phyloP scores from a whole-genome alignment of 441 rosid species.

The Aleurites moluccanus region DNA sequence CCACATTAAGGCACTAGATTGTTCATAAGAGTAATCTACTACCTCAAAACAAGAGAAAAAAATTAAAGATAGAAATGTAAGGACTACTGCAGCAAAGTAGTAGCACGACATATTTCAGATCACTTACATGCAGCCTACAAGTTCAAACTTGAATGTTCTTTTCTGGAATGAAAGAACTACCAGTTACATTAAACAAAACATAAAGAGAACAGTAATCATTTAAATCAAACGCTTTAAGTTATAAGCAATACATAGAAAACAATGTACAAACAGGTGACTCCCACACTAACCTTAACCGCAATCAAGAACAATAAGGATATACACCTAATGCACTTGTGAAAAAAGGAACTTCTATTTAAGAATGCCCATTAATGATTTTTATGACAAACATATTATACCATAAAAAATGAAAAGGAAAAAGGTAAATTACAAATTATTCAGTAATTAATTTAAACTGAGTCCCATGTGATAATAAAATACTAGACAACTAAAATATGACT shows the following conservation, averaged over 20 bases:
- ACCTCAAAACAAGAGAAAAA: neutral
- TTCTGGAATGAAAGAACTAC: neutral
- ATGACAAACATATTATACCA: neutral
- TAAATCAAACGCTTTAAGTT: neutral
- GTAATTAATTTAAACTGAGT: neutral
- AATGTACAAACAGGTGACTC: neutral
- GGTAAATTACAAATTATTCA: neutral
- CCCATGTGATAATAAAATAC: neutral
- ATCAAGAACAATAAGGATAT: neutral
- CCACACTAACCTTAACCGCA: neutral
- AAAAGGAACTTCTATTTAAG: neutral
- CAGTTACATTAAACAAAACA: neutral
- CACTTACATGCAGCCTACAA: neutral
- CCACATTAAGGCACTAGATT: conserved; percentile 22
- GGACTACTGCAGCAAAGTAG: neutral
- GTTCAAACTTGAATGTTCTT: neutral
- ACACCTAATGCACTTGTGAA: neutral
- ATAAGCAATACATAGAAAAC: neutral
- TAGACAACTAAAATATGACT: neutral
- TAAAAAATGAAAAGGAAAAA: neutral
- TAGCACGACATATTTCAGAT: neutral
- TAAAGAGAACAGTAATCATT: neutral
- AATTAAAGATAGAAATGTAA: neutral
- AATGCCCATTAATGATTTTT: neutral
- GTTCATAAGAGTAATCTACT: conserved; percentile 37